A percentile compares a stretch with the other conserved stretches of the same genome.
Conservation (phyloP, 1,284 basidiomycete genomes). For the Puccinia novopanici region DNA sequence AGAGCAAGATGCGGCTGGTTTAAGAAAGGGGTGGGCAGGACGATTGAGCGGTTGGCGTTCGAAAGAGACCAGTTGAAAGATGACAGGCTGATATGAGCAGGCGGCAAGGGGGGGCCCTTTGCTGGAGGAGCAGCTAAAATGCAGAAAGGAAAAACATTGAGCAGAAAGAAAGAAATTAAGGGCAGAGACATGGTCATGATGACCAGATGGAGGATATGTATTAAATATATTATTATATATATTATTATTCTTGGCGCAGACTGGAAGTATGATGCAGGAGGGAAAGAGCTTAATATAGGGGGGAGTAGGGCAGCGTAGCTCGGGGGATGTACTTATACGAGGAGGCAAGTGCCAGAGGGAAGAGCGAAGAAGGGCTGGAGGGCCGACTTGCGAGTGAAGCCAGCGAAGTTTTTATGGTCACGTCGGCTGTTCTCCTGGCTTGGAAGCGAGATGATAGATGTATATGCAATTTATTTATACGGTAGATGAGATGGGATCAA, state of each 20-base stretch:
- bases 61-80: slow-evolving; percentile 53
- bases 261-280: too few relatives aligned
- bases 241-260: too few relatives aligned
- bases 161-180: not conserved
- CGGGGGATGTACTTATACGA: too few relatives aligned
- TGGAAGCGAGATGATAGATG: slow-evolving; percentile 17
- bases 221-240: not conserved
- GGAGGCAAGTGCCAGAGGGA: not conserved
- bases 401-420: not conserved
- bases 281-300: too few relatives aligned
- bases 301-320: too few relatives aligned
- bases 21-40: slow-evolving; percentile 55
- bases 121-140: not conserved
- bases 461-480: too few relatives aligned
- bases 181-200: not conserved
- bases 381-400: not conserved
- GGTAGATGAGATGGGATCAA: slow-evolving; percentile 5
- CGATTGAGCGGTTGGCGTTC: slow-evolving; percentile 54
- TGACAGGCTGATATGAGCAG: slow-evolving; percentile 37
- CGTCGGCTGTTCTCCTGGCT: slow-evolving; percentile 4
- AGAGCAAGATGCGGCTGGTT: slow-evolving; percentile 54
- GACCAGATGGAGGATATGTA: not conserved
- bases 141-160: slow-evolving; percentile 8
- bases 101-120: slow-evolving; percentile 38
- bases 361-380: not conserved